Percentiles rank a stretch among this genome's conserved stretches.
Conservation (phyloP, 192 early-diverging fungal genomes). For the Dimargaris cristalligena region DNA sequence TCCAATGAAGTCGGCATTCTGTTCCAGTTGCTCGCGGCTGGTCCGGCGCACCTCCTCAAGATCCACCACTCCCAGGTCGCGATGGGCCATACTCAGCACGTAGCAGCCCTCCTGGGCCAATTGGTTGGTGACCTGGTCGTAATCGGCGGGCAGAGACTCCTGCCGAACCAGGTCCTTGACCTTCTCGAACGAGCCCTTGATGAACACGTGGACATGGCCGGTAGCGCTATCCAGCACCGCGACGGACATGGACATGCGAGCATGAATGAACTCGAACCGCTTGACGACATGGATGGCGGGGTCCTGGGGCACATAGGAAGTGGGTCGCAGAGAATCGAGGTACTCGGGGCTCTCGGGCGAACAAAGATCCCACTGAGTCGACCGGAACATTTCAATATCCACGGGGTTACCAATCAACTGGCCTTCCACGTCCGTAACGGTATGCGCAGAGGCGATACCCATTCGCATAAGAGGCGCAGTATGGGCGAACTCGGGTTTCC, state of each 20-base stretch:
- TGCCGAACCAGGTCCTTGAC: conserved; percentile 36
- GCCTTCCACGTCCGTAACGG: conserved; percentile 21
- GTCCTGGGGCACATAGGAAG: conserved; percentile 12
- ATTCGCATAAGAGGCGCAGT: conserved; percentile 6
- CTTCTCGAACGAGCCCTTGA: conserved; percentile 47
- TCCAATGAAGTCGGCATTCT: conserved; percentile 33
- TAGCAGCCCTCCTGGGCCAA: conserved; percentile 57
- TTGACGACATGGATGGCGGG: conserved; percentile 19
- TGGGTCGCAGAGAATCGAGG: conserved; percentile 22
- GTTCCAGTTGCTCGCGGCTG: conserved; percentile 42
- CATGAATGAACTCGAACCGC: conserved; percentile 33
- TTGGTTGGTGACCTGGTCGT: conserved; percentile 28
- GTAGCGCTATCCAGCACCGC: conserved; percentile 18
- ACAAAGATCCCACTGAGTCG: conserved; percentile 17
- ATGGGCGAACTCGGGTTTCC: neutral
- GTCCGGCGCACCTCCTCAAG: conserved; percentile 21
- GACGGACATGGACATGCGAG: conserved; percentile 30
- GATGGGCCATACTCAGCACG: conserved; percentile 48
- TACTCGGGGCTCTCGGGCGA: conserved; percentile 14
- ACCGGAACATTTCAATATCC: conserved; percentile 35
- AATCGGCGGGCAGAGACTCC: conserved; percentile 35
- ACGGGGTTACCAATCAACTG: conserved; percentile 28
- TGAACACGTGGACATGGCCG: conserved; percentile 18
- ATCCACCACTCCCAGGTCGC: conserved; percentile 27
- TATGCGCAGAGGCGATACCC: conserved; percentile 21